These are phyloP conservation scores for Russula abietina DNA, from an alignment of 768 basidiomycete species.

Conservation along the genomic window DNA sequence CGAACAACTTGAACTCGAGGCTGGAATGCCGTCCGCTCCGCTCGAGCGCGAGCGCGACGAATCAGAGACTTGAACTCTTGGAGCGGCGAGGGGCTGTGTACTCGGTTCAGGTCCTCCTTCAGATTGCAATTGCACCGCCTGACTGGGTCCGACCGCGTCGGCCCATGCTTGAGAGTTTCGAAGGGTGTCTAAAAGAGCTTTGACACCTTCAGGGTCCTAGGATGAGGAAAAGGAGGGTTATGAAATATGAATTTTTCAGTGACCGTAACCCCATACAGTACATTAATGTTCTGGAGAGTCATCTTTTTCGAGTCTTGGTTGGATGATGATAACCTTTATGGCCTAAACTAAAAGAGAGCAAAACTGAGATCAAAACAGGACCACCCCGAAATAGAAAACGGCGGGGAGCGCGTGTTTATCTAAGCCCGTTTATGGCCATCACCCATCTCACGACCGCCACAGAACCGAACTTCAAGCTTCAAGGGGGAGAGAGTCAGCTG, in stretches of 20 bases:
- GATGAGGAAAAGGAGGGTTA: background rate
- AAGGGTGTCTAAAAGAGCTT: slow-evolving; percentile 66
- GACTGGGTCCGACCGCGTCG: slow-evolving; percentile 33
- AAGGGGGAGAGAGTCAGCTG: background rate
- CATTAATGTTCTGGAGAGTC: slow-evolving; percentile 17
- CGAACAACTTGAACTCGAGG: background rate
- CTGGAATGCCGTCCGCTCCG: background rate
- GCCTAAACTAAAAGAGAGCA: too few relatives aligned
- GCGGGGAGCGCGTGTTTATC: background rate
- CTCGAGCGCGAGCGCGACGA: background rate
- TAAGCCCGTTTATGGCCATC: background rate
- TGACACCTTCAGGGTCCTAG: slow-evolving; percentile 34
- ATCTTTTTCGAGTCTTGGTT: background rate
- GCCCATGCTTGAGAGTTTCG: slow-evolving; percentile 67
- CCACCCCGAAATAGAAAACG: slow-evolving; percentile 11
- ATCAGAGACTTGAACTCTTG: slow-evolving; percentile 5
- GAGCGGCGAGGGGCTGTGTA: slow-evolving; percentile 9
- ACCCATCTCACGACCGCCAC: background rate
- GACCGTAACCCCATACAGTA: slow-evolving; percentile 7
- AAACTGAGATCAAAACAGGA: background rate
- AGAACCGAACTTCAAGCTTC: background rate
- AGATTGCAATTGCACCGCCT: background rate
- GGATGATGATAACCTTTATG: background rate
- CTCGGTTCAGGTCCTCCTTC: background rate
- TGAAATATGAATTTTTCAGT: background rate